These are phyloP conservation scores for Exophiala calicioides DNA, from an alignment of 2,329 filamentous ascomycete species.

Conservation along the genomic window DNA sequence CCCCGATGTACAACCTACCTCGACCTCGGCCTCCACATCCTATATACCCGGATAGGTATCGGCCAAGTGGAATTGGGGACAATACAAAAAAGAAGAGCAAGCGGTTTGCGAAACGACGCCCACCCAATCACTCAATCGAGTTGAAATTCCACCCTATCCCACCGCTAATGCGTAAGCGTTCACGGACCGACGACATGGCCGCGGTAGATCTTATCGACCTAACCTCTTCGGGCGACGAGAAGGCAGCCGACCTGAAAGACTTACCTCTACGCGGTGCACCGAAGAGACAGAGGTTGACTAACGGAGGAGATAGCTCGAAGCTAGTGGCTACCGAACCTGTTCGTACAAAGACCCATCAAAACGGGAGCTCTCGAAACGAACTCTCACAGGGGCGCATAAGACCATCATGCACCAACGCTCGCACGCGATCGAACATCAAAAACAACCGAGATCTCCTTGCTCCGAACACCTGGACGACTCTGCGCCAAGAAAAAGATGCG, in stretches of 20 bases:
- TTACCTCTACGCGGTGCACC: neutral
- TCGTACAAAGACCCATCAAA: too few species aligned
- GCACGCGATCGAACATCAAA: neutral
- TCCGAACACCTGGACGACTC: neutral
- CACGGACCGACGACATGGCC: neutral
- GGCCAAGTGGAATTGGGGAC: constrained; percentile 22
- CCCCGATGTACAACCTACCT: neutral
- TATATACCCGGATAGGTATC: constrained; percentile 31
- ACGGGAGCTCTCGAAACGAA: too few species aligned
- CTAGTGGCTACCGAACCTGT: too few species aligned
- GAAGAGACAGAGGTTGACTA: constrained; percentile 18
- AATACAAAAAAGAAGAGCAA: constrained; percentile 26
- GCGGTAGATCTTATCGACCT: constrained; percentile 16
- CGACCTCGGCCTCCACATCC: constrained; percentile 6
- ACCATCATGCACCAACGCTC: too few species aligned
- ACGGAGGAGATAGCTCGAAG: neutral
- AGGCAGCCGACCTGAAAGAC: neutral
- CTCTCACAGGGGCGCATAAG: too few species aligned
- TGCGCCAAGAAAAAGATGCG: neutral
- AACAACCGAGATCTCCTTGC: neutral
- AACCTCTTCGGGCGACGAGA: constrained; percentile 4
- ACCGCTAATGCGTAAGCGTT: constrained; percentile 17
- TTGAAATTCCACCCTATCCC: constrained; percentile 16
- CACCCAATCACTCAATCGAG: constrained; percentile 3
- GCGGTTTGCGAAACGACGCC: constrained; percentile 2